A percentile compares a stretch with the other conserved stretches of the same genome.
Conservation (phyloP, 768 basidiomycete genomes). For the Coprinopsis strossmayeri region DNA sequence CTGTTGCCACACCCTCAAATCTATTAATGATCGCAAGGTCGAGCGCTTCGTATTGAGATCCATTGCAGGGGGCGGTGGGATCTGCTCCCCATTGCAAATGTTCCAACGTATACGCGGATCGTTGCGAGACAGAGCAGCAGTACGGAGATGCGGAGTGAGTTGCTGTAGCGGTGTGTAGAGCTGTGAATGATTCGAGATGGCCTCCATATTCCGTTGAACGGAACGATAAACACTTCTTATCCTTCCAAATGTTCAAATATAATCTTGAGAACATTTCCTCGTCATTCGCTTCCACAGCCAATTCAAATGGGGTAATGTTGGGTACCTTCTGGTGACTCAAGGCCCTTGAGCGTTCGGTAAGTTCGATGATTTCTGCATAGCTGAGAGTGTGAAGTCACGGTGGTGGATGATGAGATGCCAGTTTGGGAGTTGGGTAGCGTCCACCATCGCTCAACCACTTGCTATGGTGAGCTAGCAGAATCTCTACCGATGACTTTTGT, state of each 20-base stretch:
- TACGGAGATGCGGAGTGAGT: no score
- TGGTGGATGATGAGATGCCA: no score
- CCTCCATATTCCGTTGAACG: background rate
- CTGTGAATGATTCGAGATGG: no score
- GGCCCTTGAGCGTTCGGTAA: background rate
- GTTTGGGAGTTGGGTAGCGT: no score
- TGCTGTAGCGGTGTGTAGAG: no score
- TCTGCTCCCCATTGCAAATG: background rate
- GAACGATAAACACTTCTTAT: background rate
- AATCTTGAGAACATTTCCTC: background rate
- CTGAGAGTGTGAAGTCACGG: no score
- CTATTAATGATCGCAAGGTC: background rate
- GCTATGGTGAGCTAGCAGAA: background rate
- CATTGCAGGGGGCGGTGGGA: background rate
- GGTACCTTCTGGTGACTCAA: background rate
- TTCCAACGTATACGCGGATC: background rate
- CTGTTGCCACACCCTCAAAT: background rate
- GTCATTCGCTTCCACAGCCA: background rate
- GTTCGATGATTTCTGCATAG: background rate
- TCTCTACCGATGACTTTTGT: background rate
- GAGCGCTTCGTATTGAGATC: background rate
- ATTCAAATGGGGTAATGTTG: background rate
- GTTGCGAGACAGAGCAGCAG: background rate
- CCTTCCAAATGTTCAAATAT: background rate
- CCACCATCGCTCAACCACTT: background rate